Evolutionary conservation across 2,329 filamentous ascomycete species (phyloP), one percentile per base, ranked within the genome.

Genomic region (Fusarium luffae): DNA sequence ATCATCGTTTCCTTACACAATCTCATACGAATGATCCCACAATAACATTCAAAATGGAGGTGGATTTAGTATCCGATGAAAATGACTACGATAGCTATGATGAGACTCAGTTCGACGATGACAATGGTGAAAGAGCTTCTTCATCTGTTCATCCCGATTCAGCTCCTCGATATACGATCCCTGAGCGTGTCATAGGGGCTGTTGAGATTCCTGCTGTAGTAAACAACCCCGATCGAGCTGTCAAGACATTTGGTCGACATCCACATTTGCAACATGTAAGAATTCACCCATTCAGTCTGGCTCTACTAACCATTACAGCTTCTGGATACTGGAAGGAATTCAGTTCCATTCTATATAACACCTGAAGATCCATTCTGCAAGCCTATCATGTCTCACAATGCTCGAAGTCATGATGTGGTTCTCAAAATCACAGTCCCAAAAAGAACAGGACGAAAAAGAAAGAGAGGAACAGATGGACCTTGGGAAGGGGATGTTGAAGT

Each of bases 371-470:
- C 91, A 4, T 89, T 93, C 74, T 90, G 92, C 74, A 91, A 92
- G 72, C 92, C 93, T 11, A 84, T 97, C 65, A 84, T 91, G 71
- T 97, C 95, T 10, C 90, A 90, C 43, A 92, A 91, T 76, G 88
- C 90, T 32, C 82, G 88, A 21, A 92, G 93, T 12, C 93, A 94
- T 76, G 97, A 98, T 76, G 82, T 98, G 21, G 85, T 98, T 21
- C 84, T 99, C 55, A 94, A 94, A 77, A 86, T 99, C 58, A 94
- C 91, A 0, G 89, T 98, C 2, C 95, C 96, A 0, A 96, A 90
- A 78, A 85, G 93, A 59, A 98, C 94, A 4, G 94, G 94, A 5
- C 88, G 93, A 64, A 97, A 92, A 80, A 88, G 94, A 62, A 97
- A 94, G 81, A 86, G 90, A 72, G 94, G 93, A n/a, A 89, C 89